Evolutionary conservation across 768 basidiomycete genomes (phyloP), one percentile per base, ranked within the genome.

Genomic region (Lyophyllum semitale): DNA sequence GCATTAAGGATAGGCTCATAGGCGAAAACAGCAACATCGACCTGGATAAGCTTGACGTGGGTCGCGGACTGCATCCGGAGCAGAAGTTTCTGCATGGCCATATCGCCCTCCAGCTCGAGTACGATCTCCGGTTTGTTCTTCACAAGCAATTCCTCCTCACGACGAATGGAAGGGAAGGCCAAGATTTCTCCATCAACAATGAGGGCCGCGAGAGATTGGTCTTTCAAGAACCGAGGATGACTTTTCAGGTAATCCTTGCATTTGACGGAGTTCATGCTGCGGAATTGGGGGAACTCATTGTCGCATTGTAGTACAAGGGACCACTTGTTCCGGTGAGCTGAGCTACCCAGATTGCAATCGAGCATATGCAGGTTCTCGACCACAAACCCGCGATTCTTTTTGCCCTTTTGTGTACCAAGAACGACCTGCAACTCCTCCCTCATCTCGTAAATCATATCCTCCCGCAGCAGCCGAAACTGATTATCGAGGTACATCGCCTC

Each of bases 1-100:
- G 77, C 80, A 40, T 67, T 77, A 18, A 89, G 73, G 22, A 88
- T 73, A 2, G 85, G 85, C 59, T 85, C 80, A 53, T 80, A 88
- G 0, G 87, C 71, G 61, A 87, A 89, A 4, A 87, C 66, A 0
- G 84, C 83, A 0, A 82, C 82, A 61, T 88, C 79, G 25, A 87
- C 81, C 53, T 82, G 82, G 20, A 88, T 57, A 23, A 70, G 67
- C 52, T 70, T 71, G 27, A 73, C 69, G 29, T 65, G 64, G 26
- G 61, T 63, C 18, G 69, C 73, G 12, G 63, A 53, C 42, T 69
- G 69, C 18, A 76, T 66, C 54, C 65, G 67, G 4, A 72, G 53
- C 11, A 89, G 72, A 1, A 76, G 65, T 42, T 73, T 74, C 30
- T 61, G 60, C 3, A 72, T 71, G 23, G 69, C 75, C 22, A 66